Base-by-base conservation (phyloP, 176 grass and related monocot species). In the Phoenix roebelenii region DNA sequence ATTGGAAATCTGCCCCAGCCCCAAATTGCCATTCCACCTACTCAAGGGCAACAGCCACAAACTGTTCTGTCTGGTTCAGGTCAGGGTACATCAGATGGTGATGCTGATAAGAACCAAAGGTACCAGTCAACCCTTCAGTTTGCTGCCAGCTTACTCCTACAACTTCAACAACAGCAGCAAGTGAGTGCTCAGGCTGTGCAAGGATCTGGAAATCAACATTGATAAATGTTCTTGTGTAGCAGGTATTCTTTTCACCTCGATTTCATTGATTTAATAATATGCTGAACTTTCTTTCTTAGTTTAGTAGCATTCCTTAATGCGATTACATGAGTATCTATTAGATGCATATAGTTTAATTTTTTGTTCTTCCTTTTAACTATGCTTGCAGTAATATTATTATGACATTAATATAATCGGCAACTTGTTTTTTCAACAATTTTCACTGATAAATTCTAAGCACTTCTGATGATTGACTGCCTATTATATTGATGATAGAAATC, bases 101-200 rank as follows among this genome's bases (percentile, higher is more conserved):
- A 98, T 81, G 82, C 69, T 39, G 87, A 98, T 67, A 91, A 85
- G 85, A 92, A 82, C 67, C 86, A 88, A 73, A 74, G 83, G 55
- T 92, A 92, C 60, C 84, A 89, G 50, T 81, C 93, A 7, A 98
- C 93, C 49, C 93, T 98, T 22, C 79, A 92, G 50, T 83, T 98
- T 73, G 93, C 93, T 60, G 87, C 86, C 52, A 85, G 55, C 52
- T 81, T 98, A 67, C 75, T 92, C 29, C 71, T 75, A 49, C 81
- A 83, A 69, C 39, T 98, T 68, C 87, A 92, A 25, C 77, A 81
- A 22, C 68, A 83, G 57, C 74, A 77, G 26, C 73, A 58, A 58
- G 19, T 19, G 17, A 55, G 23, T 18, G 29, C 26, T 55, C 49
- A 73, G 16, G 15, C 62, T 55, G 61, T 53, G 60, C 70, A 28